A percentile compares a stretch with the other conserved stretches of the same genome.
Evolutionary conservation across 1,284 basidiomycete species (phyloP).

Genomic region (Schizophyllum commune): DNA sequence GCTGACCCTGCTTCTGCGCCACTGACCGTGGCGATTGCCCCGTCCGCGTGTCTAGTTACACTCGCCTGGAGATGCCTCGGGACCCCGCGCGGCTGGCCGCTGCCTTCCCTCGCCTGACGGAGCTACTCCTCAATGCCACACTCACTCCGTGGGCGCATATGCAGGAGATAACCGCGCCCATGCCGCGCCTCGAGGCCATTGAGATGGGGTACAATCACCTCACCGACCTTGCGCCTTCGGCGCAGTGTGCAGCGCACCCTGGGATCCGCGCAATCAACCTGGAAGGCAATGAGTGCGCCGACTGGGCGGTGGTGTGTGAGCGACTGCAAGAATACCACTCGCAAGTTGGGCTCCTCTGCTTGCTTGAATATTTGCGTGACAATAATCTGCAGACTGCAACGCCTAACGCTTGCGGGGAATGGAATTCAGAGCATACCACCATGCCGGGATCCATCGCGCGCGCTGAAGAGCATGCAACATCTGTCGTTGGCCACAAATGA

Average conservation of each 20-base stretch:
- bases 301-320: constrained; percentile 50
- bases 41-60: constrained; percentile 29
- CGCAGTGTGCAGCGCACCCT: constrained; percentile 15
- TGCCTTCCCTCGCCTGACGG: constrained; percentile 51
- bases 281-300: constrained; percentile 58
- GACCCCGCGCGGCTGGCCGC: constrained; percentile 20
- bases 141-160: constrained; percentile 67
- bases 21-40: constrained; percentile 9
- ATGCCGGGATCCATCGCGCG: constrained; percentile 19
- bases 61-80: constrained; percentile 38
- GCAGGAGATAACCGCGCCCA: constrained; percentile 38
- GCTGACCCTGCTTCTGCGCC: constrained; percentile 11
- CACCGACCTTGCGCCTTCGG: constrained; percentile 23
- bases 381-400: constrained; percentile 21
- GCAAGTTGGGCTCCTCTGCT: neutral
- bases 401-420: constrained; percentile 68
- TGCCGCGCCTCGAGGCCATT: constrained; percentile 56
- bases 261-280: constrained; percentile 60
- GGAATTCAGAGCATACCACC: constrained; percentile 42
- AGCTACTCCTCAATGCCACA: constrained; percentile 74
- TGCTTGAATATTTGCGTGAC: neutral
- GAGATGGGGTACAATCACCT: constrained; percentile 78
- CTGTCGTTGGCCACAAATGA: constrained; percentile 62
- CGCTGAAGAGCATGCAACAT: constrained; percentile 36
- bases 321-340: constrained; percentile 30